Percentiles rank a stretch among this genome's conserved stretches.
These are phyloP conservation scores for Trichomonascaceae sp. DNA, from an alignment of 1,139 yeast genomes.

Conservation along the genomic window DNA sequence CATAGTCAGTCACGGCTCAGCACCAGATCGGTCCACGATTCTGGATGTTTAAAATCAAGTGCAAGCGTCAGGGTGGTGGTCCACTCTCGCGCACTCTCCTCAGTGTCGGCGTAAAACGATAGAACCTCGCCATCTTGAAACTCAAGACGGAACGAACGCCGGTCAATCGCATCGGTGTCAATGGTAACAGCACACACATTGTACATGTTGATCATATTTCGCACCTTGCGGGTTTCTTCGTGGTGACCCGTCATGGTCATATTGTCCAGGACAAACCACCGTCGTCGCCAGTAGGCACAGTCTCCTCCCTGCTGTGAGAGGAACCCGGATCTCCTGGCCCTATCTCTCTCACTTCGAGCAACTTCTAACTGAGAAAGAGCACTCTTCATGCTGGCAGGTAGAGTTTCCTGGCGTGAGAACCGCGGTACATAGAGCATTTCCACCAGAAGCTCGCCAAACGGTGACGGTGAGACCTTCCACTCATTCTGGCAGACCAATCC, in stretches of 20 bases:
- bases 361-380: conserved; percentile 16
- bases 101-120: conserved; percentile 51
- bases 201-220: conserved; percentile 52
- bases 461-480: conserved; percentile 52
- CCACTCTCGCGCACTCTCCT: conserved; percentile 42
- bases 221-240: conserved; percentile 46
- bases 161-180: conserved; percentile 23
- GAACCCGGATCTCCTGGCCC: conserved; percentile 32
- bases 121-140: conserved; percentile 55
- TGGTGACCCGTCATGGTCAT: conserved; percentile 51
- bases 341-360: conserved; percentile 12
- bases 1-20: too few relatives aligned
- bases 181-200: conserved; percentile 30
- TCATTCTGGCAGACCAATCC: conserved; percentile 62
- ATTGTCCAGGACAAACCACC: conserved; percentile 51
- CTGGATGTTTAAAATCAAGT: conserved; percentile 6
- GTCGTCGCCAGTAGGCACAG: conserved; percentile 49
- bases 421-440: conserved; percentile 62
- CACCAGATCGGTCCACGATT: neutral
- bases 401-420: conserved; percentile 33
- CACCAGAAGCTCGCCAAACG: conserved; percentile 54
- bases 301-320: conserved; percentile 75
- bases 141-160: conserved; percentile 37
- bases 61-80: conserved; percentile 23
- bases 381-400: conserved; percentile 32